Base-by-base conservation (phyloP, 1,284 basidiomycete genomes). In the Neolentinus lepideus region DNA sequence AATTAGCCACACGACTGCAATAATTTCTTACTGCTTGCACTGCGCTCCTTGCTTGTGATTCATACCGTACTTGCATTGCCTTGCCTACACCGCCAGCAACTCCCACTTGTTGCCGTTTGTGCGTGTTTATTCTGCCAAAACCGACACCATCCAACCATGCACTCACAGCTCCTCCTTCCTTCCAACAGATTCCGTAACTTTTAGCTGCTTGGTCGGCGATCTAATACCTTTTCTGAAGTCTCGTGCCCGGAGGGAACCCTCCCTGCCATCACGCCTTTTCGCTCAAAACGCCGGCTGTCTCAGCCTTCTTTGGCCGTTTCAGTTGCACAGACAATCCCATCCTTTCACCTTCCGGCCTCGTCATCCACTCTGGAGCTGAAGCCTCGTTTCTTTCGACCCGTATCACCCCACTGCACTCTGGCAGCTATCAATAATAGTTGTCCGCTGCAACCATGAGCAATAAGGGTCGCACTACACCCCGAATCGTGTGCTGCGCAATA, bases 401-500 rank as follows among this genome's bases (percentile, higher is more conserved):
- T 16, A 16, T 43, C 38, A n/a, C n/a, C 38, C 38, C 16, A 8
- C 6, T 43, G 3, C 38, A 43, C 6, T n/a, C 38, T 43, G 38
- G 38, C 12, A 12, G 12, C 38, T 43, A n/a, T 43, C 38, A 16
- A 43, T 43, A 3, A 21, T 43, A 16, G 8, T 43, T 16, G 6
- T n/a, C 8, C 12, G 19, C 16, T 21, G 38, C 38, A 6, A 43
- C 60, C 51, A 90, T 90, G 85, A 85, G 83, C 67, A 88, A 81
- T 62, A 88, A 88, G 78, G 86, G 85, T 65, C 84, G 87, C 62
- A 71, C 83, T 57, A 80, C 80, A 47, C 89, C 90, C 54, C 84
- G 90, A 66, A 78, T 91, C 69, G 89, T 92, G 62, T 92, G 89
- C 70, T 92, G 90, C 67, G 90, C 89, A 52, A 91, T 92, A 58